phyloP scores from a whole-genome alignment of 2,329 filamentous ascomycete species.

The Aspergillus ruber region DNA sequence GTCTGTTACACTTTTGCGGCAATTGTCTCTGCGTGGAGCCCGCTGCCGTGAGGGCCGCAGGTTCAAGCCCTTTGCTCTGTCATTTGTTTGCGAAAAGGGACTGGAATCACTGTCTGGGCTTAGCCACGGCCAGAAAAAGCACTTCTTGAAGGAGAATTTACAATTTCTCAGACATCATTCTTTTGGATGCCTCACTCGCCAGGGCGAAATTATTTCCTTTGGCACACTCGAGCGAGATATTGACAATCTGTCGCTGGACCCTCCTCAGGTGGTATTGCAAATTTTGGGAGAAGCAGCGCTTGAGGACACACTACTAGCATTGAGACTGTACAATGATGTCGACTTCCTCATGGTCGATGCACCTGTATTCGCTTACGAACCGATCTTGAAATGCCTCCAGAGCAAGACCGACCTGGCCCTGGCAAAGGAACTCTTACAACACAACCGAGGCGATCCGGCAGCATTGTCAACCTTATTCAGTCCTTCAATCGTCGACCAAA shows the following conservation, averaged over 20 bases:
- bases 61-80: constrained; percentile 32
- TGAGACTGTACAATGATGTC: constrained; percentile 33
- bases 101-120: constrained; percentile 39
- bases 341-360: constrained; percentile 58
- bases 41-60: constrained; percentile 25
- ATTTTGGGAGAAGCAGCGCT: constrained; percentile 45
- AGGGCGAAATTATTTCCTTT: constrained; percentile 53
- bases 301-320: constrained; percentile 40
- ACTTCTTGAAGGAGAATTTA: constrained; percentile 43
- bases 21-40: constrained; percentile 36
- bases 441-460: constrained; percentile 11
- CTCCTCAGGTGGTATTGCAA: constrained; percentile 47
- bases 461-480: constrained; percentile 8
- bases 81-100: constrained; percentile 37
- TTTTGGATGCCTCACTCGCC: constrained; percentile 55
- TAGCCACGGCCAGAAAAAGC: constrained; percentile 29
- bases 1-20: constrained; percentile 31
- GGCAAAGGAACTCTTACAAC: constrained; percentile 45
- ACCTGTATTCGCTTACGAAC: constrained; percentile 62
- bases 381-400: constrained; percentile 56
- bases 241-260: constrained; percentile 34
- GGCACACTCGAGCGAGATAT: constrained; percentile 51
- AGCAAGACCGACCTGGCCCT: constrained; percentile 52
- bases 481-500: constrained; percentile 6
- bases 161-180: constrained; percentile 54